A percentile compares a stretch with the other conserved stretches of the same genome.
These are phyloP conservation scores for Backusella psychrophila DNA, from an alignment of 192 early-diverging fungal genomes.

Conservation along the genomic window DNA sequence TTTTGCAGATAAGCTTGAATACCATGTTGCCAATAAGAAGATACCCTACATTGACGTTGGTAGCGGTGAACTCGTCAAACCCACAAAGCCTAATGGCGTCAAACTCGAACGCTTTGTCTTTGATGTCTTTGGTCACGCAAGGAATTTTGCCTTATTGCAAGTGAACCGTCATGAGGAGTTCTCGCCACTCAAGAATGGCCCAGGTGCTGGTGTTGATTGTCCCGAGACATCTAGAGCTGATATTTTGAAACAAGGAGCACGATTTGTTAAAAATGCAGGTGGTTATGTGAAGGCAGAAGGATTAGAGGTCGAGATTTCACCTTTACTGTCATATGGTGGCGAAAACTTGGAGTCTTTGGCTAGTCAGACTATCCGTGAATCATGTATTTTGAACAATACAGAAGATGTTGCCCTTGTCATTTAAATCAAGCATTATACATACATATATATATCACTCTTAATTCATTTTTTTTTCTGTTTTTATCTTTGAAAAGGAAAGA, in stretches of 20 bases:
- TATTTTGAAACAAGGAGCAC: slow-evolving; percentile 69
- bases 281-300: slow-evolving; percentile 51
- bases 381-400: slow-evolving; percentile 14
- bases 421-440: neutral
- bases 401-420: slow-evolving; percentile 2
- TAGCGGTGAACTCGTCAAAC: slow-evolving; percentile 60
- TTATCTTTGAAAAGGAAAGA: neutral
- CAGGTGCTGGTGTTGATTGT: slow-evolving; percentile 74
- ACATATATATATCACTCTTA: neutral
- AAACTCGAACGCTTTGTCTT: slow-evolving; percentile 96
- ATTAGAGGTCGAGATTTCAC: slow-evolving; percentile 54
- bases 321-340: slow-evolving; percentile 80
- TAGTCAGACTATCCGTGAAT: slow-evolving; percentile 47
- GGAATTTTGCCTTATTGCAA: slow-evolving; percentile 82
- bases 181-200: slow-evolving; percentile 91
- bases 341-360: slow-evolving; percentile 77
- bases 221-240: slow-evolving; percentile 85
- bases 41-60: slow-evolving; percentile 77
- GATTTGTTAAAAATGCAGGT: slow-evolving; percentile 77
- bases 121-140: slow-evolving; percentile 84
- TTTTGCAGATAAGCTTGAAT: slow-evolving; percentile 72
- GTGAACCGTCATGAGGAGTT: slow-evolving; percentile 85
- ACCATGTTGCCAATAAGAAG: slow-evolving; percentile 92
- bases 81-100: slow-evolving; percentile 78
- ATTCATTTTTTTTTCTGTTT: neutral